Conservation (phyloP, 1,284 basidiomycete species). For the Xerocomus cyaneibrunnescens region DNA sequence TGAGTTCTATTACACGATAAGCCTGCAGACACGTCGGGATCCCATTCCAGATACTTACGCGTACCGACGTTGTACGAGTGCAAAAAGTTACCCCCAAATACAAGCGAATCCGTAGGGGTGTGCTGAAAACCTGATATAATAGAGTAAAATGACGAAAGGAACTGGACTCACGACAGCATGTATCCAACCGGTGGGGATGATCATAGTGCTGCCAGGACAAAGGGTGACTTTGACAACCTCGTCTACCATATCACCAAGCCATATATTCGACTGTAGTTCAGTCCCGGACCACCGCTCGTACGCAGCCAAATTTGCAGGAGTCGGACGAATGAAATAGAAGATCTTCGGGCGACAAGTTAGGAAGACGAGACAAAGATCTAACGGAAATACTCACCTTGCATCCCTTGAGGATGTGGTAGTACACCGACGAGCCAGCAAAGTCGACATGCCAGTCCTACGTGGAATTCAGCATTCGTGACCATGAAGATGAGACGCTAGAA, state of each 20-base stretch:
- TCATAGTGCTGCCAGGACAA: slow-evolving; percentile 89
- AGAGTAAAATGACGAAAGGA: background rate
- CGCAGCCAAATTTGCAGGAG: slow-evolving; percentile 82
- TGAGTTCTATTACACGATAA: slow-evolving; percentile 59
- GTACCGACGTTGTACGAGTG: slow-evolving; percentile 80
- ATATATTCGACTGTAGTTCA: slow-evolving; percentile 81
- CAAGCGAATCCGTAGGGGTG: slow-evolving; percentile 89
- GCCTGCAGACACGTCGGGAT: background rate
- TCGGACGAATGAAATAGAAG: slow-evolving; percentile 95
- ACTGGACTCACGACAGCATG: slow-evolving; percentile 81
- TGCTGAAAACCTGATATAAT: slow-evolving; percentile 48
- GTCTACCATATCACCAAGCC: slow-evolving; percentile 91
- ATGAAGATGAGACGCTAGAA: slow-evolving; percentile 7
- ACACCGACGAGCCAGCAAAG: slow-evolving; percentile 94
- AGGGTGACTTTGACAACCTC: slow-evolving; percentile 86
- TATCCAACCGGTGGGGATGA: slow-evolving; percentile 96
- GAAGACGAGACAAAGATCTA: slow-evolving; percentile 11
- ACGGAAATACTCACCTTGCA: slow-evolving; percentile 56
- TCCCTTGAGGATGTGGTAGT: slow-evolving; percentile 86
- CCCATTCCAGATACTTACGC: slow-evolving; percentile 49
- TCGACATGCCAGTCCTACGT: slow-evolving; percentile 95
- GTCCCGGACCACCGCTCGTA: slow-evolving; percentile 90
- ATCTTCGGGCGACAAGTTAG: slow-evolving; percentile 49
- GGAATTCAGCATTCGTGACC: slow-evolving; percentile 8
- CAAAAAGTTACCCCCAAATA: slow-evolving; percentile 96